phyloP scores from a whole-genome alignment of 2,329 filamentous ascomycete genomes.

The Trichophyton verrucosum region DNA sequence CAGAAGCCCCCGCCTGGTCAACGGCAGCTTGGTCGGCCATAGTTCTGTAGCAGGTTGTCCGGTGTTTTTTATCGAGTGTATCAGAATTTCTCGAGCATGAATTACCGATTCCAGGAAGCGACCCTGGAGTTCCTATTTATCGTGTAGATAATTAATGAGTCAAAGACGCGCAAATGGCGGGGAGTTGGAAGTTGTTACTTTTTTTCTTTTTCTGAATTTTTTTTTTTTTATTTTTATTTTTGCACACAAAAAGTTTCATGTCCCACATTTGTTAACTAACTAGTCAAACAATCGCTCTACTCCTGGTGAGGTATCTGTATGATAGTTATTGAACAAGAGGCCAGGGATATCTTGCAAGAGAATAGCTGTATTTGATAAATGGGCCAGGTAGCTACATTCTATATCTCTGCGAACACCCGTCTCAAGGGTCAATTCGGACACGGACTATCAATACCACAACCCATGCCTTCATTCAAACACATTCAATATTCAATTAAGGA shows the following conservation, averaged over 20 bases:
- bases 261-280: not conserved
- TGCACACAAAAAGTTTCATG: not conserved
- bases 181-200: not conserved
- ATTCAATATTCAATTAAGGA: no score
- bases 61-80: not conserved
- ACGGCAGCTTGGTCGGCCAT: slow-evolving; percentile 3
- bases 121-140: not conserved
- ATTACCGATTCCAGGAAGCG: not conserved
- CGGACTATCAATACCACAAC: no score
- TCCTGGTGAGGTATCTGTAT: not conserved
- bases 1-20: slow-evolving; percentile 33
- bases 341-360: no score
- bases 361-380: no score
- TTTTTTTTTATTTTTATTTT: not conserved
- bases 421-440: no score
- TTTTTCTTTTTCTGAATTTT: not conserved
- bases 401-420: no score
- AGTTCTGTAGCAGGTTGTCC: not conserved
- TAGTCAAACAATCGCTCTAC: not conserved
- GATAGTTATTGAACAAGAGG: no score
- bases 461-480: no score
- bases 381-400: no score
- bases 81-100: not conserved
- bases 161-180: slow-evolving; percentile 1
- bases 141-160: not conserved